Conservation (phyloP, 192 early-diverging fungal genomes). For the Backusella circina region DNA sequence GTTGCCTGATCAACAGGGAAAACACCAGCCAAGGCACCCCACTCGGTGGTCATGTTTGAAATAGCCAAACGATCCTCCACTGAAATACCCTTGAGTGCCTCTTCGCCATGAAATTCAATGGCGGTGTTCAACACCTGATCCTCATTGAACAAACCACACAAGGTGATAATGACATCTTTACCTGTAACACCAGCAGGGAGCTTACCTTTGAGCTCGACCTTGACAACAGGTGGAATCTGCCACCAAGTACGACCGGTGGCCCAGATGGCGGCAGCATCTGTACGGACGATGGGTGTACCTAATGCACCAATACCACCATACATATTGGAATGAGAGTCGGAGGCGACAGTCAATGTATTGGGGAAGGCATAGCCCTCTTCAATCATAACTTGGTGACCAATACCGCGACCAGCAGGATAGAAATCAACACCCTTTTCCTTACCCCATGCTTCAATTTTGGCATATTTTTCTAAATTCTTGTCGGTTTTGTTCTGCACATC, state of each 20-base stretch:
- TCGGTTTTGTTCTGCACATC: slow-evolving; percentile 97
- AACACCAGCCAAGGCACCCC: slow-evolving; percentile 96
- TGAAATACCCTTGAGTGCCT: slow-evolving; percentile 55
- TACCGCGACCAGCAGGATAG: slow-evolving; percentile 95
- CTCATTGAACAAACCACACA: slow-evolving; percentile 89
- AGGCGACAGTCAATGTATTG: slow-evolving; percentile 89
- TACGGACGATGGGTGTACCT: slow-evolving; percentile 96
- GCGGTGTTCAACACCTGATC: slow-evolving; percentile 97
- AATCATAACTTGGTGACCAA: slow-evolving; percentile 97
- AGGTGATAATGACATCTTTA: slow-evolving; percentile 94
- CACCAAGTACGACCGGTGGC: slow-evolving; percentile 98
- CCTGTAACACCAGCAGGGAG: slow-evolving; percentile 86
- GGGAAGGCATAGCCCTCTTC: slow-evolving; percentile 98
- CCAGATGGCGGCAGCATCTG: slow-evolving; percentile 98
- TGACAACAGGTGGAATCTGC: slow-evolving; percentile 95
- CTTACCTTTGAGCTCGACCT: slow-evolving; percentile 79
- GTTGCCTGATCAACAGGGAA: slow-evolving; percentile 90
- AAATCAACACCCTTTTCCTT: slow-evolving; percentile 78
- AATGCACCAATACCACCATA: slow-evolving; percentile 96
- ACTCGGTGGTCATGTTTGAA: slow-evolving; percentile 99
- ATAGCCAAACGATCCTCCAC: slow-evolving; percentile 94
- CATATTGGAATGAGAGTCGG: slow-evolving; percentile 99
- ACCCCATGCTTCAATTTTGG: slow-evolving; percentile 81
- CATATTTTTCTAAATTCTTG: slow-evolving; percentile 90
- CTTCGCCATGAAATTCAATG: slow-evolving; percentile 89